phyloP scores from a whole-genome alignment of 176 grass and related monocot genomes.

The Aegilops speltoides region DNA sequence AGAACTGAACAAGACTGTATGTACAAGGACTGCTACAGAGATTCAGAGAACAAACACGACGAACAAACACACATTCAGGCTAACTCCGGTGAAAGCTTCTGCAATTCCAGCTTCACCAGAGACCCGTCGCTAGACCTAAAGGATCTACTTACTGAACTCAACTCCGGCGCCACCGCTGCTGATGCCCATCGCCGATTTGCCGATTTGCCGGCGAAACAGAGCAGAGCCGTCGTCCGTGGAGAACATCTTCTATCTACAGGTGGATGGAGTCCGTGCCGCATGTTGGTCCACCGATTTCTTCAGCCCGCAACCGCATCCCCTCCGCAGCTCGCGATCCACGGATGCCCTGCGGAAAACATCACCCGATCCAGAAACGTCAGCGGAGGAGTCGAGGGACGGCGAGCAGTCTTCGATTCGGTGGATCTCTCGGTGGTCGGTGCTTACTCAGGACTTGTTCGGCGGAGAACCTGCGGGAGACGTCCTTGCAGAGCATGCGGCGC shows the following conservation, averaged over 20 bases:
- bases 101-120: background rate
- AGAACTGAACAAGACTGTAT: background rate
- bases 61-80: background rate
- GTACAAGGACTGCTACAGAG: background rate
- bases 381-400: background rate
- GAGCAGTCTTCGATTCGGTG: background rate
- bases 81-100: background rate
- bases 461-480: slow-evolving; percentile 65
- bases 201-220: slow-evolving; percentile 3
- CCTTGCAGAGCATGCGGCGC: slow-evolving; percentile 76
- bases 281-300: background rate
- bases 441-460: slow-evolving; percentile 72
- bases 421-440: background rate
- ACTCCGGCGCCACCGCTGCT: background rate
- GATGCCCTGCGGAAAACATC: slow-evolving; percentile 40
- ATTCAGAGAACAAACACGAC: background rate
- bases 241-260: background rate
- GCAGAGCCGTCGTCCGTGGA: background rate
- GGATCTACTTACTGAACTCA: background rate
- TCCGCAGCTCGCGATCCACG: slow-evolving; percentile 60
- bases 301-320: slow-evolving; percentile 21
- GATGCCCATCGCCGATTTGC: background rate
- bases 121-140: background rate
- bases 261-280: background rate
- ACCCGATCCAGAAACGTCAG: background rate